phyloP scores from a whole-genome alignment of 257 asterid species.

The Nicotiana paniculata region DNA sequence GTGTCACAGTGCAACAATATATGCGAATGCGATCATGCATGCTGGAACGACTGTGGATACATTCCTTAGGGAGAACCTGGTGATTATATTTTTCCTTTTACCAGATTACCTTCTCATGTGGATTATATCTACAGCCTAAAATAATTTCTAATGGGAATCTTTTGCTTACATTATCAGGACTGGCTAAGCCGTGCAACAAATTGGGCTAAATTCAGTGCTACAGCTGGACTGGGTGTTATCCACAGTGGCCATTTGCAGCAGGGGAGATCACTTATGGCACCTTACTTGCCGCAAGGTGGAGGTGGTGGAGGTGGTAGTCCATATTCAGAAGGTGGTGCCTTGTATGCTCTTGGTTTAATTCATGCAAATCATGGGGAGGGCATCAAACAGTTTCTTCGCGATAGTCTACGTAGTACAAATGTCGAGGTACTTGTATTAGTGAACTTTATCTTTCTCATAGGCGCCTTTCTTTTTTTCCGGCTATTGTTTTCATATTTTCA shows the following conservation, averaged over 20 bases:
- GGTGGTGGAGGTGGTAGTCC: conserved; percentile 97
- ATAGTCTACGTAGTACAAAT: conserved; percentile 74
- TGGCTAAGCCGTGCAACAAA: conserved; percentile 97
- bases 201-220: conserved; percentile 99
- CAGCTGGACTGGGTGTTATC: conserved; percentile 96
- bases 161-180: conserved; percentile 43
- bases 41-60: conserved; percentile 99
- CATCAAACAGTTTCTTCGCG: conserved; percentile 85
- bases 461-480: background rate
- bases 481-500: conserved; percentile 9
- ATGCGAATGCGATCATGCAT: conserved; percentile 96
- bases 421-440: conserved; percentile 59
- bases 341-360: conserved; percentile 90
- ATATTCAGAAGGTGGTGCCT: conserved; percentile 96
- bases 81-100: conserved; percentile 12
- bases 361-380: conserved; percentile 99
- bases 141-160: background rate
- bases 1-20: conserved; percentile 95
- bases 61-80: conserved; percentile 93
- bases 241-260: conserved; percentile 95
- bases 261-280: conserved; percentile 97
- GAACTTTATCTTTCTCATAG: background rate
- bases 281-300: conserved; percentile 95
- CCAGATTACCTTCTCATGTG: background rate
- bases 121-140: background rate